Evolutionary conservation across 768 basidiomycete genomes (phyloP), one percentile per base, ranked within the genome.

Genomic region (Panus rudis): DNA sequence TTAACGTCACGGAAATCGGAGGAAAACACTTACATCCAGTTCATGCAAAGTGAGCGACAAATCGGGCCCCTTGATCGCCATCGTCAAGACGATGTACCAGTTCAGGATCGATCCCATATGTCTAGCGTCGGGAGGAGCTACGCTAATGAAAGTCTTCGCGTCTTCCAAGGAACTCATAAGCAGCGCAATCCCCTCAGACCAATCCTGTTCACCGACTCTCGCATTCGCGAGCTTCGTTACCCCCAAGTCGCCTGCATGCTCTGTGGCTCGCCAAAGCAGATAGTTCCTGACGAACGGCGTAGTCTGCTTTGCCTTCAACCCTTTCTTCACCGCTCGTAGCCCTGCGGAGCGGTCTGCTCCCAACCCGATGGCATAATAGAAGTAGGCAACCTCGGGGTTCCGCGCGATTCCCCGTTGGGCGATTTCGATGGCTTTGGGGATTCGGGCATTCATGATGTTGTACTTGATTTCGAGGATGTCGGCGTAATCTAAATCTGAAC

Each of bases 401-500:
- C 78, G 73, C 48, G 71, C 56, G 26, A 82, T 56, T 1, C 66
- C 70, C 27, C 66, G 64, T 44, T 68, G 64, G 0, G 78, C 79
- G 5, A 70, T 52, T 12, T 54, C 56, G 37, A 72, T 63, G 1
- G 79, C 78, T 10, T 78, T 72, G 4, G 64, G 55, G 24, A 76
- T 60, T 22, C 72, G 70, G 17, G 64, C 60, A 41, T 63, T 67
- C 58, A 79, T 69, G 55, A 82, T 71, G 41, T 56, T 50, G 54
- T 60, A 76, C 54, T 84, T 82, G 63, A 81, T 72, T 24, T 83
- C 79, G 23, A 84, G 57, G 48, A 84, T 76, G 53, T 83, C 79
- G 0, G 81, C 81, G 12, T 66, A 50, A 54, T 82, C 78, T 17
- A 46, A 56, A 42, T 81, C 75, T 0, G 67, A 54, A 11, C 57